A percentile compares a stretch with the other conserved stretches of the same genome.
Conservation (phyloP, 2,329 filamentous ascomycete genomes). For the Beauveria caledonica region DNA sequence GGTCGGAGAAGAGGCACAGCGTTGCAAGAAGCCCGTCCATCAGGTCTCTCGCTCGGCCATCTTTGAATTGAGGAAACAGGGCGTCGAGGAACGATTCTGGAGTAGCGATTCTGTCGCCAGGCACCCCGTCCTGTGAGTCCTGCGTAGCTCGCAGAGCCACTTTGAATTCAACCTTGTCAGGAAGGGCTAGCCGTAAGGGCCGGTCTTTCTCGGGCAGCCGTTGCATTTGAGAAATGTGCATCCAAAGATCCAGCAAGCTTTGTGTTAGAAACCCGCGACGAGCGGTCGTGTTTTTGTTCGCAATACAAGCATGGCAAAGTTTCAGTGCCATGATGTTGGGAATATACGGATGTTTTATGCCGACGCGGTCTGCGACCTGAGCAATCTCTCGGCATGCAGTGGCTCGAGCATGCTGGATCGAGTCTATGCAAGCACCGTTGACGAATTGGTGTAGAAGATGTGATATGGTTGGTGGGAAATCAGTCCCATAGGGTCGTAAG, state of each 20-base stretch:
- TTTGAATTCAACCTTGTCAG: background rate
- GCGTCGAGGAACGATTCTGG: conserved; percentile 16
- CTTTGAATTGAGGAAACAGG: conserved; percentile 24
- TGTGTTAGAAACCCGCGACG: conserved; percentile 14
- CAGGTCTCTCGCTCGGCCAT: conserved; percentile 18
- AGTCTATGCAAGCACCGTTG: conserved; percentile 12
- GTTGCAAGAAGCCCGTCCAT: conserved; percentile 27
- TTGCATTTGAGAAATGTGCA: conserved; percentile 1
- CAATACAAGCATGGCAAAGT: conserved; percentile 21
- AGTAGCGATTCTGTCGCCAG: background rate
- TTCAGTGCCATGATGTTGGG: conserved; percentile 26
- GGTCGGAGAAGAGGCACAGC: conserved; percentile 23
- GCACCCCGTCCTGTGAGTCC: background rate
- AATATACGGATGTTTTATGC: conserved; percentile 9
- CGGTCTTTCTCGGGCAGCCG: conserved; percentile 14
- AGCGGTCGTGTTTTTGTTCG: conserved; percentile 11
- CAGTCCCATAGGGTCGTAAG: conserved; percentile 14
- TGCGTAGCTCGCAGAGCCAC: background rate
- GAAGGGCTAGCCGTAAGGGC: background rate
- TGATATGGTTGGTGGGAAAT: background rate
- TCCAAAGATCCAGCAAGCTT: conserved; percentile 10
- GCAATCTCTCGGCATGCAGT: conserved; percentile 19
- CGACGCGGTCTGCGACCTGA: conserved; percentile 10
- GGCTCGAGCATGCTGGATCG: conserved; percentile 14
- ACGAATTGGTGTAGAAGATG: conserved; percentile 17